Evolutionary conservation across 1,139 yeast genomes (phyloP).

Genomic region (Hemisphaericaspora xylanilytica): DNA sequence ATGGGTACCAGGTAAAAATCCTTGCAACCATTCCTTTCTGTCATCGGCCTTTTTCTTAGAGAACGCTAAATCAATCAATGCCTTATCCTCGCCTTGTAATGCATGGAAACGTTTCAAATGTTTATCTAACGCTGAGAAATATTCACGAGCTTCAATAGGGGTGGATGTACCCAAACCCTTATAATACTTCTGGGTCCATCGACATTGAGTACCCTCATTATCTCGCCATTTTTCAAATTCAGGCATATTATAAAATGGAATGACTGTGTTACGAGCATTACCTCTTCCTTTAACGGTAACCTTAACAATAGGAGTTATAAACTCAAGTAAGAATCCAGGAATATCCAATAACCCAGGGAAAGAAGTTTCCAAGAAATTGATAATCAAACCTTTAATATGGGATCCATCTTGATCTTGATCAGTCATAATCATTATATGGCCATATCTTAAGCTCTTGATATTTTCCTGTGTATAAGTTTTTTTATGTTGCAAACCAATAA

Average conservation of each 20-base stretch:
- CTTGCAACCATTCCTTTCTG: constrained; percentile 95
- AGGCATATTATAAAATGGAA: constrained; percentile 92
- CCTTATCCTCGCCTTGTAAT: constrained; percentile 75
- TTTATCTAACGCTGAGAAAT: constrained; percentile 79
- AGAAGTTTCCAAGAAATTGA: constrained; percentile 88
- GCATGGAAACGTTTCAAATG: constrained; percentile 88
- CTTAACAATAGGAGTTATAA: constrained; percentile 95
- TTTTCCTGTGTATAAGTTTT: constrained; percentile 66
- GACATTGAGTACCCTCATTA: constrained; percentile 66
- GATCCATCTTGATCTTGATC: constrained; percentile 99
- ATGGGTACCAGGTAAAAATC: constrained; percentile 86
- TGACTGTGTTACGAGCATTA: constrained; percentile 40
- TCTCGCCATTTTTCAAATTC: constrained; percentile 95
- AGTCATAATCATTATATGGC: constrained; percentile 98
- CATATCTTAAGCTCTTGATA: constrained; percentile 78
- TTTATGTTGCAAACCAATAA: constrained; percentile 93
- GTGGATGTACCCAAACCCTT: constrained; percentile 98
- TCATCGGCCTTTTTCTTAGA: constrained; percentile 96
- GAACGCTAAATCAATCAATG: constrained; percentile 87
- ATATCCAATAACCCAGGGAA: constrained; percentile 91
- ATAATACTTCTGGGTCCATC: constrained; percentile 94
- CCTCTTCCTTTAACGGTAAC: constrained; percentile 75
- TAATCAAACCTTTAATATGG: constrained; percentile 93
- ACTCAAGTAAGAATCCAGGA: constrained; percentile 91
- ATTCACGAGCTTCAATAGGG: constrained; percentile 78